Evolutionary conservation across 306 rosid species (phyloP), one percentile per base, ranked within the genome.

Genomic region (Quercus glauca): DNA sequence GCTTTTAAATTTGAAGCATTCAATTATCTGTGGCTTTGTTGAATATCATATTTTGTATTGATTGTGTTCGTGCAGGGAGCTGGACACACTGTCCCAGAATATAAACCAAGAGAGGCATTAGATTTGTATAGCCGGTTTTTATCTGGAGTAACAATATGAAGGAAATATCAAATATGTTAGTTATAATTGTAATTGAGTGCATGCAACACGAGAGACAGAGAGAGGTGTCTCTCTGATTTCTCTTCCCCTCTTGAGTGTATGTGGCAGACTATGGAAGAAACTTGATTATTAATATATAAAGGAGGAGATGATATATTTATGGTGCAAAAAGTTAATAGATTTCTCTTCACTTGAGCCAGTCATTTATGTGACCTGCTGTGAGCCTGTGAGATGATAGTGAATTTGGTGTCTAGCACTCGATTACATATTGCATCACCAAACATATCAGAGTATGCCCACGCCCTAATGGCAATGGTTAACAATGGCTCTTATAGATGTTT

Each of bases 11-110:
- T 58, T 4, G 11, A 6, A 63, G 20, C 2, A n/a, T 51, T 19
- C 75, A 49, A 26, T 58, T 23, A 33, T 69, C 45, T 76, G 25
- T 35, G 21, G 33, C 61, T 41, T 75, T 17, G 1, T 13, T 69
- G 58, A 43, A 43, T 17, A 26, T 70, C 70, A 63, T 26, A 68
- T 21, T 49, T 68, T 1, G 25, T 23, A 52, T 26, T 86, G 87
- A 49, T 72, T 83, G 80, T 12, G 63, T 76, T 80, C 86, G 9
- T 82, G 75, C 88, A 94, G 97, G 99, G 99, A 73, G 74, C 98
- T 71, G 99, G 99, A 60, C 98, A 95, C 55, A 95, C 99, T 0
- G 99, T 95, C 75, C 98, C 99, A 3, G 99, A 95, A 75, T 92
- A 92, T 82, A 95, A 92, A 81, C 98, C 99, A 0, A 78, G 52